phyloP scores from a whole-genome alignment of 176 grass and related monocot genomes.

The Canna indica region DNA sequence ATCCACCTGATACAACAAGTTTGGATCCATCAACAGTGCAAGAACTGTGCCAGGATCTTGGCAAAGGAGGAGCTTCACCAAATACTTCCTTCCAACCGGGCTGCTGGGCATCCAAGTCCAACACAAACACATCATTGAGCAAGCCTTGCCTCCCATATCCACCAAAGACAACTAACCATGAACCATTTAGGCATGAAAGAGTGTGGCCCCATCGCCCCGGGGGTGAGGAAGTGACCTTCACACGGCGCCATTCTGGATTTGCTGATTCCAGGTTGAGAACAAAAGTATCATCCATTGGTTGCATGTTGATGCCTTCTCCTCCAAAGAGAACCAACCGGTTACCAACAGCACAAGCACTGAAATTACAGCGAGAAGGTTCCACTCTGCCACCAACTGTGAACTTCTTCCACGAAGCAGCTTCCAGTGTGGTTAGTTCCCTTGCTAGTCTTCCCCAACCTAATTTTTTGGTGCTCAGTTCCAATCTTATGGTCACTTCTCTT shows the following conservation, averaged over 20 bases:
- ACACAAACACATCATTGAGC: conserved; percentile 83
- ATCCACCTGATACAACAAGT: conserved; percentile 85
- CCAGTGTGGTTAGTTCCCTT: conserved; percentile 90
- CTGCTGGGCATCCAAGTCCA: conserved; percentile 83
- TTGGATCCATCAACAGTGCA: conserved; percentile 90
- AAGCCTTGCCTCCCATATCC: conserved; percentile 71
- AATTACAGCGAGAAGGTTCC: conserved; percentile 95
- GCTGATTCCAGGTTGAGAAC: conserved; percentile 77
- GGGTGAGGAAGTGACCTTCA: conserved; percentile 77
- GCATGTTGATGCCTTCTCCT: conserved; percentile 89
- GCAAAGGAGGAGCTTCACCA: conserved; percentile 43
- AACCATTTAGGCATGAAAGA: conserved; percentile 77
- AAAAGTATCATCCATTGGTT: conserved; percentile 96
- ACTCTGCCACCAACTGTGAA: conserved; percentile 79
- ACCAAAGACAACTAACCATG: conserved; percentile 93
- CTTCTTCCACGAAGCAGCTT: conserved; percentile 89
- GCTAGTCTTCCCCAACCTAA: conserved; percentile 86
- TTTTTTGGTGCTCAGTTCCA: conserved; percentile 79
- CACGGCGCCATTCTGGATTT: conserved; percentile 68
- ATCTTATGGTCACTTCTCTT: conserved; percentile 62
- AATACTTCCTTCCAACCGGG: conserved; percentile 73
- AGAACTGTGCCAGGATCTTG: conserved; percentile 96
- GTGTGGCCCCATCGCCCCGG: conserved; percentile 93
- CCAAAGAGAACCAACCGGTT: conserved; percentile 89
- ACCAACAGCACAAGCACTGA: conserved; percentile 82